Conservation (phyloP, 2,329 filamentous ascomycete genomes). For the Pochonia chlamydosporia region DNA sequence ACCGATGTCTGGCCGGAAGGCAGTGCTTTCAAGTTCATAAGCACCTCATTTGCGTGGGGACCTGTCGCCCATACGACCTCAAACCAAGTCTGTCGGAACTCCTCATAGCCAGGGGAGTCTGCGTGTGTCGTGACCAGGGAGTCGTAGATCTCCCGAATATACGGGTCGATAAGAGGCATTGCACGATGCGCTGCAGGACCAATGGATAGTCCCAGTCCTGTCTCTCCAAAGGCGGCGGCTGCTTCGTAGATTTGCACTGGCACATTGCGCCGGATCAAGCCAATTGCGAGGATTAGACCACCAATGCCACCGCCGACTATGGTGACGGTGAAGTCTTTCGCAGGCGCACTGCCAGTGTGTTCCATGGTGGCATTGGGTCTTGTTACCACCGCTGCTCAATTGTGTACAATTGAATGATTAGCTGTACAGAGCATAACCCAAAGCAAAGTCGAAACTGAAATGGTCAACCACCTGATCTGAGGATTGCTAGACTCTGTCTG, state of each 20-base stretch:
- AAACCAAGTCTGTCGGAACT: conserved; percentile 11
- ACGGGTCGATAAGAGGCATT: conserved; percentile 46
- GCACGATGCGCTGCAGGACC: conserved; percentile 50
- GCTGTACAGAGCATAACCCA: too few relatives aligned
- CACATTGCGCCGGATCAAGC: conserved; percentile 29
- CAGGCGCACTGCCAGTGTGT: neutral
- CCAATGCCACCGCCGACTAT: conserved; percentile 56
- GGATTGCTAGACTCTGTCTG: too few relatives aligned
- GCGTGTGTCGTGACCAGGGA: conserved; percentile 18
- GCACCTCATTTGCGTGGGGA: neutral
- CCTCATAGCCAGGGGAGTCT: conserved; percentile 11
- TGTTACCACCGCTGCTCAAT: neutral
- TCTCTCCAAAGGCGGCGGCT: conserved; percentile 47
- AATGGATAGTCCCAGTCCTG: conserved; percentile 52
- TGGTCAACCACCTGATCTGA: too few relatives aligned
- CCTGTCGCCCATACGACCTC: conserved; percentile 10
- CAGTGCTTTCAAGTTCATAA: conserved; percentile 9
- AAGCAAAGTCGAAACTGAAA: too few relatives aligned
- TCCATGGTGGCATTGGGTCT: neutral
- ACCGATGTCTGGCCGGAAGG: conserved; percentile 9
- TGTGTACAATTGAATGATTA: neutral
- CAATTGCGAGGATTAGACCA: conserved; percentile 48
- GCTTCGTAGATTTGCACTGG: conserved; percentile 49
- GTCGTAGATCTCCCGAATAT: conserved; percentile 34
- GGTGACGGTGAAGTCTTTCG: conserved; percentile 29